Percentiles rank a stretch among this genome's conserved stretches.
These are phyloP conservation scores for Kazachstania sp. DNA, from an alignment of 1,139 yeast species.

Conservation along the genomic window DNA sequence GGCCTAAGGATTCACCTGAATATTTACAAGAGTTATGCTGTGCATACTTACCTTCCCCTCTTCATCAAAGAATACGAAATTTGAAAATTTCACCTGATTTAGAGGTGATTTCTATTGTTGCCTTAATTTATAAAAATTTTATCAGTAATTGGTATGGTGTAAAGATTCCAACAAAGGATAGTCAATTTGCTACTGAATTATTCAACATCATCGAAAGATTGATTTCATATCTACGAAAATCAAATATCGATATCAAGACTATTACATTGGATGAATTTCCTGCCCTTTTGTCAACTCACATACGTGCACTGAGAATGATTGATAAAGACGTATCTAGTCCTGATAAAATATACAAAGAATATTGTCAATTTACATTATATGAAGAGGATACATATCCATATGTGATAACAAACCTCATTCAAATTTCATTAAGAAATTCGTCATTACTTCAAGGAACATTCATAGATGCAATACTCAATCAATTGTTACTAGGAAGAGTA, in stretches of 20 bases:
- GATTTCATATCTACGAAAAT: slow-evolving; percentile 6
- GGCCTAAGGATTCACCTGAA: slow-evolving; percentile 16
- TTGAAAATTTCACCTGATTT: slow-evolving; percentile 12
- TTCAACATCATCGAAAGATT: slow-evolving; percentile 14
- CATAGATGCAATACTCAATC: slow-evolving; percentile 17
- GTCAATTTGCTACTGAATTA: slow-evolving; percentile 15
- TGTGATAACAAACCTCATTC: slow-evolving; percentile 11
- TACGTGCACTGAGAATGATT: slow-evolving; percentile 8
- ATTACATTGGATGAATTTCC: slow-evolving; percentile 24
- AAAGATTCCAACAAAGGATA: slow-evolving; percentile 22
- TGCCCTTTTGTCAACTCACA: slow-evolving; percentile 17
- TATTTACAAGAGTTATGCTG: slow-evolving; percentile 24
- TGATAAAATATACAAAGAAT: slow-evolving; percentile 7
- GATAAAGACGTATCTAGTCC: not conserved
- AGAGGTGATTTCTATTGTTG: slow-evolving; percentile 20
- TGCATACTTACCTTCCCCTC: slow-evolving; percentile 18
- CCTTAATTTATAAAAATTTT: slow-evolving; percentile 23
- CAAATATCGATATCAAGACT: slow-evolving; percentile 10
- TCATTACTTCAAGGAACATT: slow-evolving; percentile 16
- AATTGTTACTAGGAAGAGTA: slow-evolving; percentile 20
- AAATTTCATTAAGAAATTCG: slow-evolving; percentile 5
- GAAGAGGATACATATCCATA: slow-evolving; percentile 15
- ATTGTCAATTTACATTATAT: slow-evolving; percentile 12
- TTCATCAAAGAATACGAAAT: slow-evolving; percentile 11
- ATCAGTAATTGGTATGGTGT: slow-evolving; percentile 27